A percentile compares a stretch with the other conserved stretches of the same genome.
These are phyloP conservation scores for Fusarium sp. DNA, from an alignment of 2,329 filamentous ascomycete genomes.

Conservation along the genomic window DNA sequence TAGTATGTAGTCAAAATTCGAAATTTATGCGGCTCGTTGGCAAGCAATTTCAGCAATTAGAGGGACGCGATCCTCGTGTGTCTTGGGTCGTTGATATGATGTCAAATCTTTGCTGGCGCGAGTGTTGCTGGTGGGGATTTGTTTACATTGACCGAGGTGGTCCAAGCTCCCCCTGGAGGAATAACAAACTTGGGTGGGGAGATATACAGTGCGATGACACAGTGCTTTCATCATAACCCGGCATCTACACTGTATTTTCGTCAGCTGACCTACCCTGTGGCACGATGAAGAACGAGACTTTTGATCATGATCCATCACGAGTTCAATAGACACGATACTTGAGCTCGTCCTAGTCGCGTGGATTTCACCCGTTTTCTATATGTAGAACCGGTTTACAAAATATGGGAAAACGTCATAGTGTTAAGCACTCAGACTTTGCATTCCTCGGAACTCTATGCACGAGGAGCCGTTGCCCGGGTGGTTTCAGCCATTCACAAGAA, in stretches of 20 bases:
- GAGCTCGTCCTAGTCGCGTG: not conserved
- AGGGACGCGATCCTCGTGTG: slow-evolving; percentile 41
- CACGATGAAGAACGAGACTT: not conserved
- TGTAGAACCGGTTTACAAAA: not conserved
- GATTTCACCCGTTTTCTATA: not conserved
- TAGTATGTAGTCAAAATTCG: slow-evolving; percentile 22
- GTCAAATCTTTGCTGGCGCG: slow-evolving; percentile 45
- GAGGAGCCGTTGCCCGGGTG: not conserved
- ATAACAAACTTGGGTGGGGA: slow-evolving; percentile 30
- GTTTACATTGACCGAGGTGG: slow-evolving; percentile 44
- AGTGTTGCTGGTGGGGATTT: slow-evolving; percentile 45
- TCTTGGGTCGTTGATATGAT: slow-evolving; percentile 45
- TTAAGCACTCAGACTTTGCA: not conserved
- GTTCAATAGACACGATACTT: not conserved
- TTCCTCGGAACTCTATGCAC: not conserved
- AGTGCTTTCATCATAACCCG: accelerated
- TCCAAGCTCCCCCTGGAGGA: slow-evolving; percentile 39
- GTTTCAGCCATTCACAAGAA: not conserved
- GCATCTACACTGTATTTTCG: not conserved
- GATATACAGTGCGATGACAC: slow-evolving; percentile 24
- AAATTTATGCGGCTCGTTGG: slow-evolving; percentile 28
- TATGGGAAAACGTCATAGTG: not conserved
- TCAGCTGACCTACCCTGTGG: slow-evolving; percentile 20
- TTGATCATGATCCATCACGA: not conserved
- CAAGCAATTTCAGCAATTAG: slow-evolving; percentile 39